Base-by-base conservation (phyloP, 495 filamentous ascomycete species). In the Penicillium paxilli region DNA sequence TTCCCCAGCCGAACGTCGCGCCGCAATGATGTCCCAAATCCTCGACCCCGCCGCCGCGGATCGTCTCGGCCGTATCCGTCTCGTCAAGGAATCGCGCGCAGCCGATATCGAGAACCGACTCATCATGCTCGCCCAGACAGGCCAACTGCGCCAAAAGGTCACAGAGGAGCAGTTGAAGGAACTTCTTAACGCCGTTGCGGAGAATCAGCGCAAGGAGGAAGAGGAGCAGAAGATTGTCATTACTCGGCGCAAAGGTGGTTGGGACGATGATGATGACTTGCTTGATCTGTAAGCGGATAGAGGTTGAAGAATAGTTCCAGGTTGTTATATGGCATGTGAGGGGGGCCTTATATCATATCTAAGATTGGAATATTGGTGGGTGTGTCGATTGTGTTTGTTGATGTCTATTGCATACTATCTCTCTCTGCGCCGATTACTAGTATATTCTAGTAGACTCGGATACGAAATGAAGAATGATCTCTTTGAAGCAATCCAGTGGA, bases 111-210 rank as follows among this genome's bases (percentile, higher is more conserved):
- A 98, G 77, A 93, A 92, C 80, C 74, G 93, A 37, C 82, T 98
- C 28, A 90, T 98, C 70, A 91, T 87, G 86, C 81, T 98, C 47
- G 92, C 93, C 24, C 88, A 90, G 55, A 80, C 83, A 11, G 91
- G 92, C 21, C 93, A 97, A 76, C 75, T 98, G 30, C 85, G 90
- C 16, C 73, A 82, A 52, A 93, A 95, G 62, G 92, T 98, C 41
- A 92, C 89, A 1, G 94, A 98, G 72, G 86, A 87, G 44, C 92
- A 98, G 72, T 78, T 98, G 54, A 96, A 98, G 76, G 90, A 96
- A 54, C 74, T 98, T 33, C 68, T 98, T 59, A 87, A 83, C 48
- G 90, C 91, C 14, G 77, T 98, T 53, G 85, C 88, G 12, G 89
- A 95, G 69, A 87, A 80, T 60, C 69, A 81, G 59, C 77, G 79